Evolutionary conservation across 2,329 filamentous ascomycete genomes (phyloP), one percentile per base, ranked within the genome.

Genomic region (Raffaelea ambrosiae): DNA sequence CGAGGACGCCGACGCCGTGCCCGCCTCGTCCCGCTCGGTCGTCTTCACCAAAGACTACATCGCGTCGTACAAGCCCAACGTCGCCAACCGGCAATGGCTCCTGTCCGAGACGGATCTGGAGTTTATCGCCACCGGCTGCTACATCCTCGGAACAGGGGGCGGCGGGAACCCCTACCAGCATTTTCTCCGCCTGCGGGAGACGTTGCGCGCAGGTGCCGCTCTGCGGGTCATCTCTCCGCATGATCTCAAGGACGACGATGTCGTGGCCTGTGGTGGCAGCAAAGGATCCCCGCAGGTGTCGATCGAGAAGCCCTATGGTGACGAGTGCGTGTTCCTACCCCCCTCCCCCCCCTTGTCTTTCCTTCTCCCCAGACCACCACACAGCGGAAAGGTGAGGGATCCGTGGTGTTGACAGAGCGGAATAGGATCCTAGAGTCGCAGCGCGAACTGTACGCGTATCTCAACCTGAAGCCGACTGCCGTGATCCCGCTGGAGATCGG

Each of bases 401-500:
- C n/a, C n/a, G n/a, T n/a, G n/a, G n/a, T n/a, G n/a, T n/a, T n/a
- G n/a, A n/a, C n/a, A n/a, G n/a, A n/a, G n/a, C n/a, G n/a, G n/a
- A n/a, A n/a, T n/a, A n/a, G n/a, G 58, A 69, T 76, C 55, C 63
- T 72, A 38, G 61, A 77, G 43, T 65, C 73, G 3, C 73, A 76
- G 50, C 54, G 56, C 1, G 76, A 76, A 55, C 64, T 83, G 11
- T 78, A 74, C 60, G 71, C 73, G 43, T 71, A n/a, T n/a, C n/a
- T 73, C 23, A 65, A 72, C 43, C 63, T 67, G 35, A 58, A 61
- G 16, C 58, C 35, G 7, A 51, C 51, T 2, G 42, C 44, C 49
- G 74, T 83, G 51, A 77, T 84, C 51, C 71, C 77, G 1, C 61
- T 83, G 11, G 81, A 85, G 55, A 81, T 85, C 46, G 82, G 82